Conservation (phyloP, 208 protist genomes). For the Wallacemonas sp. region DNA sequence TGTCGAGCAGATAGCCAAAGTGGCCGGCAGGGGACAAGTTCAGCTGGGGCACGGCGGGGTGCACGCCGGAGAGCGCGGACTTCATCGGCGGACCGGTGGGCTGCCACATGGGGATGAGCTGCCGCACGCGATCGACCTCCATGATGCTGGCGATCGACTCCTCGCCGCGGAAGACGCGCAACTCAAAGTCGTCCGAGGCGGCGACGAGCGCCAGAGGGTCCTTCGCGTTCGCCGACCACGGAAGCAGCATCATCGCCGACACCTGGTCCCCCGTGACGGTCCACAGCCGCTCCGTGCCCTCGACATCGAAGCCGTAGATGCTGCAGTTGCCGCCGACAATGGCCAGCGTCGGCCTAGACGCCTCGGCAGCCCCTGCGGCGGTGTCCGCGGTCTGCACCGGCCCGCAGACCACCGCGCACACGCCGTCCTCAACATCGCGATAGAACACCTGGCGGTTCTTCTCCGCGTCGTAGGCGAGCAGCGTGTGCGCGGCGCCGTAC, state of each 20-base stretch:
- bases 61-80: constrained; percentile 9
- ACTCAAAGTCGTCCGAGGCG: constrained; percentile 93
- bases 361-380: constrained; percentile 15
- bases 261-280: constrained; percentile 96
- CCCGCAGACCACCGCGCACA: constrained; percentile 82
- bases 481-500: constrained; percentile 84
- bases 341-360: constrained; percentile 41
- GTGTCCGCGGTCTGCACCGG: constrained; percentile 31
- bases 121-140: constrained; percentile 83
- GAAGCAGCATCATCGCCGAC: constrained; percentile 77
- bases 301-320: constrained; percentile 91
- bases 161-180: constrained; percentile 92
- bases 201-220: constrained; percentile 69
- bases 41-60: neutral
- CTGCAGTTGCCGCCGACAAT: constrained; percentile 95
- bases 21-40: constrained; percentile 22
- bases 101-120: constrained; percentile 44
- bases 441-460: constrained; percentile 93
- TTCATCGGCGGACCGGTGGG: constrained; percentile 7
- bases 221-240: constrained; percentile 40
- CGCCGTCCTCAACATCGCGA: constrained; percentile 92
- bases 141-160: constrained; percentile 80
- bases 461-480: constrained; percentile 93
- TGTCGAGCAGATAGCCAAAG: constrained; percentile 92
- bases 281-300: constrained; percentile 92